A percentile compares a stretch with the other conserved stretches of the same genome.
Conservation (phyloP, 345 rosid genomes). For the Hibiscus mutabilis region DNA sequence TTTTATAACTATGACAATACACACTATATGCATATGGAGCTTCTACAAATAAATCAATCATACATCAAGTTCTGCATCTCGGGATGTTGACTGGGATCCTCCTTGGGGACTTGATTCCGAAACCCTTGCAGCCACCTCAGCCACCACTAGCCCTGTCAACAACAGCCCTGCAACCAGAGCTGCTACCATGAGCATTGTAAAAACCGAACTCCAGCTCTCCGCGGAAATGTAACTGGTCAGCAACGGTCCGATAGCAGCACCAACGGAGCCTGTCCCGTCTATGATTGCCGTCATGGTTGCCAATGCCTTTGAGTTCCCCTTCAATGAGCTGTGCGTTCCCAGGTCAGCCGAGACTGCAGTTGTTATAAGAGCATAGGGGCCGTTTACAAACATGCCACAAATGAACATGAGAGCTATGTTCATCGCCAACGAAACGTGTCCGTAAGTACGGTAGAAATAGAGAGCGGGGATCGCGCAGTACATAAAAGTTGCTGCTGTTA, state of each 20-base stretch:
- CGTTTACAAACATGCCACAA: too few relatives aligned
- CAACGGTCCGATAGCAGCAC: constrained; percentile 89
- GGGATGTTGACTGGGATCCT: constrained; percentile 16
- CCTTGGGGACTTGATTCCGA: constrained; percentile 35
- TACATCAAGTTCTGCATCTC: constrained; percentile 17
- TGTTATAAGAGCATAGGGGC: too few relatives aligned
- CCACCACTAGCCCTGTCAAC: constrained; percentile 64
- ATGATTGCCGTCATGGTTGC: constrained; percentile 87
- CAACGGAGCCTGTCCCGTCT: constrained; percentile 91
- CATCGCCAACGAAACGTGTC: constrained; percentile 49
- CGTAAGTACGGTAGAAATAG: constrained; percentile 54
- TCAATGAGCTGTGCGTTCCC: constrained; percentile 53
- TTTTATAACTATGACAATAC: constrained; percentile 4
- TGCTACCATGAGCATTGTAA: constrained; percentile 86
- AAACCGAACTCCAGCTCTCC: constrained; percentile 80
- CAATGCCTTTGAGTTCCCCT: too few relatives aligned
- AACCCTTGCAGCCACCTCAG: constrained; percentile 71
- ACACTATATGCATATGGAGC: not conserved
- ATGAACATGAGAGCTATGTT: too few relatives aligned
- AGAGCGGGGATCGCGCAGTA: too few relatives aligned
- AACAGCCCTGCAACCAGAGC: constrained; percentile 72
- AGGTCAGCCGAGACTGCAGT: constrained; percentile 83
- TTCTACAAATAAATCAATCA: not conserved
- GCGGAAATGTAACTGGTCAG: constrained; percentile 80
- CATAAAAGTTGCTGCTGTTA: too few relatives aligned